Evolutionary conservation across 805 yeast species (phyloP), one percentile per base, ranked within the genome.

Genomic region (Lipomyces anomalus): DNA sequence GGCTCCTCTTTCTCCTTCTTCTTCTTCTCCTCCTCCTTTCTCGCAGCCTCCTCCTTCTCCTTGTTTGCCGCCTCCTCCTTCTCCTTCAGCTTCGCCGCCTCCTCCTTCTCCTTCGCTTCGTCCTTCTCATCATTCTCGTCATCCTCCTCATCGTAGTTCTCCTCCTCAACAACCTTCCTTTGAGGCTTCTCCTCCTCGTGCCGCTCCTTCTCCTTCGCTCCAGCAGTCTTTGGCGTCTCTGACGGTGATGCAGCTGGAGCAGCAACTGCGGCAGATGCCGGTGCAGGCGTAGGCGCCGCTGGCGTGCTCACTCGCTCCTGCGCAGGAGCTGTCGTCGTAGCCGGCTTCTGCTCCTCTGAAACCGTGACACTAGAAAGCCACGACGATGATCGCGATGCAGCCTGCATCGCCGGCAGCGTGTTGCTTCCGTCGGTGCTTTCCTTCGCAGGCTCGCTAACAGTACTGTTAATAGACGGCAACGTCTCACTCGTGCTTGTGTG

Each of bases 91-190:
- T 16, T 22, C 42, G 18, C 24, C 34, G 6, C 34, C n/a, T 26
- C 16, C 36, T 42, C 42, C 35, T 37, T 41, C 40, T 28, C 35
- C 43, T 45, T 48, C 11, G 36, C 44, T 11, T 49, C 40, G 7
- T 20, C 18, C 21, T 20, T 36, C 4, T 36, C 6, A 21, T 36
- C n/a, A n/a, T n/a, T n/a, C n/a, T 46, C 52, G 9, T 50, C 55
- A 4, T 50, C 55, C 2, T 38, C 54, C 13, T 52, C 56, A 21
- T 52, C 55, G 30, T 50, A 42, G 30, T 52, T 42, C 17, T 48
- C 52, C 22, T 52, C 55, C 38, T 51, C 56, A 11, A 44, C 46
- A 16, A 52, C 55, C 38, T 48, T 48, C n/a, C 55, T 23, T 38
- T 50, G 47, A 3, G 55, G 52, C 9, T 24, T 39, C 30, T 50